phyloP scores from a whole-genome alignment of 2,329 filamentous ascomycete species.

The Arthrobotrys megalospora region DNA sequence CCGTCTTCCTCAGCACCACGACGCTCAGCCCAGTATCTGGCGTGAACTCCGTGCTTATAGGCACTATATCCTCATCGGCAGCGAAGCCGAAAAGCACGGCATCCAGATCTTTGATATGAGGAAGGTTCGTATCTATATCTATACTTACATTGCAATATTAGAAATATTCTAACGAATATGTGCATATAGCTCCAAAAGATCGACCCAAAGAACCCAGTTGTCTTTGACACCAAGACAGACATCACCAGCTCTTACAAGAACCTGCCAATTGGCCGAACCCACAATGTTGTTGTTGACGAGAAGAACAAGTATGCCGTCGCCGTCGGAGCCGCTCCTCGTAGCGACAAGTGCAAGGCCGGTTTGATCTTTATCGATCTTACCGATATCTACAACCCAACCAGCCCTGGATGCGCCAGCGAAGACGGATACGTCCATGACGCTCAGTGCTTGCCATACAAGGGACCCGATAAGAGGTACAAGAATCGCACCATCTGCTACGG shows the following conservation, averaged over 20 bases:
- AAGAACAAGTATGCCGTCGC: conserved; percentile 68
- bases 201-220: conserved; percentile 68
- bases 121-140: conserved; percentile 54
- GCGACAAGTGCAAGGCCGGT: conserved; percentile 71
- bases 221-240: conserved; percentile 69
- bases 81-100: conserved; percentile 71
- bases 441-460: conserved; percentile 70
- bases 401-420: conserved; percentile 72
- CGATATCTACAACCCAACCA: conserved; percentile 72
- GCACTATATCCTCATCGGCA: conserved; percentile 68
- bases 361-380: conserved; percentile 75
- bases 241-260: conserved; percentile 67
- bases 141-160: neutral
- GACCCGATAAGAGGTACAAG: conserved; percentile 63
- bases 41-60: conserved; percentile 67
- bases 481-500: conserved; percentile 64
- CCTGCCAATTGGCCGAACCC: conserved; percentile 58
- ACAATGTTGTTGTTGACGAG: conserved; percentile 72
- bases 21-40: conserved; percentile 60
- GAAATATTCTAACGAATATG: conserved; percentile 6
- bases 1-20: conserved; percentile 62
- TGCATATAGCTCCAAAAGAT: conserved; percentile 71
- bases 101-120: conserved; percentile 77
- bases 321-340: conserved; percentile 67
- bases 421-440: conserved; percentile 77